A percentile compares a stretch with the other conserved stretches of the same genome.
Evolutionary conservation across 192 early-diverging fungal genomes (phyloP).

Genomic region (Coemansia sp.): DNA sequence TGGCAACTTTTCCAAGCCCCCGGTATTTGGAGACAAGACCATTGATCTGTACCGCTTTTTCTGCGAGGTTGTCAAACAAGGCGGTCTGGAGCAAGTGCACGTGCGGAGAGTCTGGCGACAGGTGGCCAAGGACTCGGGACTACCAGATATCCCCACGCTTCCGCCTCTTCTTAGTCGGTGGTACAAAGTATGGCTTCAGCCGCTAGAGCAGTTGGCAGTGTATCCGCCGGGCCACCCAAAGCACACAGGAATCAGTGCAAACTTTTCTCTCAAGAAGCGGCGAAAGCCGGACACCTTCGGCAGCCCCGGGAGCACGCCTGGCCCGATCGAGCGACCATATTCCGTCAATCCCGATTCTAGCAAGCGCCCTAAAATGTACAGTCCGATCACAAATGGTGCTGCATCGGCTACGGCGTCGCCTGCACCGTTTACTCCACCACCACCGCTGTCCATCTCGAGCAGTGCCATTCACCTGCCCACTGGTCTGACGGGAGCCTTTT

Average conservation of each 20-base stretch:
- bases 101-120: slow-evolving; percentile 48
- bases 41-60: slow-evolving; percentile 50
- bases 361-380: slow-evolving; percentile 38
- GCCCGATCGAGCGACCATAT: slow-evolving; percentile 30
- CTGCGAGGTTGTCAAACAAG: slow-evolving; percentile 45
- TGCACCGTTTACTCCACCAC: slow-evolving; percentile 31
- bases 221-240: slow-evolving; percentile 50
- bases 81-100: slow-evolving; percentile 53
- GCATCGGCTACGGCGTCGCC: slow-evolving; percentile 32
- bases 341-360: slow-evolving; percentile 29
- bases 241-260: slow-evolving; percentile 46
- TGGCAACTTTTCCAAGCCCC: slow-evolving; percentile 43
- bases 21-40: slow-evolving; percentile 34
- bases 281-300: slow-evolving; percentile 39
- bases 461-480: slow-evolving; percentile 7
- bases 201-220: slow-evolving; percentile 50
- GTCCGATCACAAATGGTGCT: slow-evolving; percentile 27
- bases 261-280: slow-evolving; percentile 52
- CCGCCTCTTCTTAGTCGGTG: slow-evolving; percentile 54
- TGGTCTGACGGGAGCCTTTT: neutral
- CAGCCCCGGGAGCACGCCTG: slow-evolving; percentile 47
- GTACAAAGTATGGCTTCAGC: slow-evolving; percentile 55
- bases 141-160: slow-evolving; percentile 44
- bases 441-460: slow-evolving; percentile 14
- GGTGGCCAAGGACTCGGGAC: slow-evolving; percentile 46